Base-by-base conservation (phyloP, 305 asterid species). In the Lippia alba region DNA sequence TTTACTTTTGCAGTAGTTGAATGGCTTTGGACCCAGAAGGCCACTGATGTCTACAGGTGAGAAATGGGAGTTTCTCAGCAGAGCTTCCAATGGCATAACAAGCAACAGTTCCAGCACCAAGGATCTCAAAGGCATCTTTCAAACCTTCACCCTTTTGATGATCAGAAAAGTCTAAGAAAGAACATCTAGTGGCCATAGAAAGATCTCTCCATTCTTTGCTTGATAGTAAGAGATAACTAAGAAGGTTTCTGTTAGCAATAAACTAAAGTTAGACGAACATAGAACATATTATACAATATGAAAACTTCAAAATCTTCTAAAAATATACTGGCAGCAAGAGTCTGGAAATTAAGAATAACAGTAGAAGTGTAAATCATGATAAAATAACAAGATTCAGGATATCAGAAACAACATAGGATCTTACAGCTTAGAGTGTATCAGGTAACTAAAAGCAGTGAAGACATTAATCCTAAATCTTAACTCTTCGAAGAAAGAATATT, bases 31-130 rank as follows among this genome's bases (percentile, higher is more conserved):
- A 67, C 76, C 82, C 86, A 69, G 74, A 70, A 53, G 67, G 75
- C 73, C 73, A 58, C 74, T 83, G 89, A 74, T 81, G 81, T 79
- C 76, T 71, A 67, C 91, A 88, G 73, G 84, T 79, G 56, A 87
- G 69, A 68, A 83, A 66, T 20, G 80, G 72, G 61, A 70, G 69
- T 68, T 78, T 82, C 77, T 69, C 70, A 34, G 68, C 73, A 66
- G 56, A 17, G 69, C 79, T 77, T 66, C 84, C 87, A 16, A 77
- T 67, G 69, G 80, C 66, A 78, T 76, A 87, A 78, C 97, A 91
- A 79, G 99, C 96, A 77, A 88, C 90, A 70, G 86, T 87, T 78
- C 87, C 91, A 70, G 97, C 97, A 72, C 96, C 99, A 80, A 88
- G 58, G 54, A 87, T 83, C 88, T 91, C 97, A 76, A 66, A 74